Percentiles rank a stretch among this genome's conserved stretches.
Evolutionary conservation across 345 rosid species (phyloP).

Genomic region (Dipteronia dyeriana): DNA sequence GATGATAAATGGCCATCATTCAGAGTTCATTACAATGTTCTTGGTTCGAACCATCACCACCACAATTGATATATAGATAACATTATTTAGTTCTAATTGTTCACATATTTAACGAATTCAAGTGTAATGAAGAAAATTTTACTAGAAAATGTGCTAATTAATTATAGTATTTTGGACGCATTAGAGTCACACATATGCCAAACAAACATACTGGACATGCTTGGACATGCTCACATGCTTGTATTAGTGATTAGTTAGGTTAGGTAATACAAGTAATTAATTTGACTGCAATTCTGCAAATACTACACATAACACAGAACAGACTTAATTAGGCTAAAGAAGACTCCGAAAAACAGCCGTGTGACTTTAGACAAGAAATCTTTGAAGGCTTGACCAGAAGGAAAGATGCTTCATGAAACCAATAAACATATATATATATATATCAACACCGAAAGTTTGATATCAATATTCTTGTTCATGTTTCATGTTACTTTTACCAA

Average conservation of each 20-base stretch:
- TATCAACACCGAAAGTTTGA: constrained; percentile 8
- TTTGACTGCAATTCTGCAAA: background rate
- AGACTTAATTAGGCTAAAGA: background rate
- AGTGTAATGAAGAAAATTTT: too few species aligned
- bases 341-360: background rate
- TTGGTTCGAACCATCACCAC: too few species aligned
- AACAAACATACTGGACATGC: background rate
- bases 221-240: background rate
- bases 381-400: background rate
- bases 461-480: background rate
- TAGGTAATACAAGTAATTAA: background rate
- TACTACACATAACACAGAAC: background rate
- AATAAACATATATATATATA: background rate
- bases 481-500: background rate
- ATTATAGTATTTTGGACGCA: too few species aligned
- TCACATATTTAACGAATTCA: too few species aligned
- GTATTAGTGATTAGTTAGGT: background rate
- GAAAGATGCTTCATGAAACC: background rate
- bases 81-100: too few species aligned
- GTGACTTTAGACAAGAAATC: background rate
- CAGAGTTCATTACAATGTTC: too few species aligned
- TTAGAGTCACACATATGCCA: too few species aligned
- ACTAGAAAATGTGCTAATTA: background rate
- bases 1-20: too few species aligned
- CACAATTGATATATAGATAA: too few species aligned